phyloP scores from a whole-genome alignment of 805 yeast species.

The Zygosaccharomyces siamensis region DNA sequence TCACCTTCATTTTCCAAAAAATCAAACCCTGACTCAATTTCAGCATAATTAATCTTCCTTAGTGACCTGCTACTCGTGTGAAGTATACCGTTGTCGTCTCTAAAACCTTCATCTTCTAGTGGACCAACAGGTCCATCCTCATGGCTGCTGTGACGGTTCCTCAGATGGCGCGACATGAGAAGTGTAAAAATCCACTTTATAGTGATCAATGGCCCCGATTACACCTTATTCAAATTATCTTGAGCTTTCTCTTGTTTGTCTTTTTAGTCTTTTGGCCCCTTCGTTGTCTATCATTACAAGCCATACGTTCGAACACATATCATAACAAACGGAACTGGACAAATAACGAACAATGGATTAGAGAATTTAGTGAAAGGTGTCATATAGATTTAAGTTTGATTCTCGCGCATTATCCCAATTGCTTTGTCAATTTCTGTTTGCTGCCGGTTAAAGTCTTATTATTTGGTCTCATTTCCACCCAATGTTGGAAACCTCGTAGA shows the following conservation, averaged over 20 bases:
- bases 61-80: conserved; percentile 34
- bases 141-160: conserved; percentile 8
- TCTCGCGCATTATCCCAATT: too few species aligned
- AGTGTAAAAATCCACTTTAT: not conserved
- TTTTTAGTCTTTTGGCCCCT: conserved; percentile 1
- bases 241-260: not conserved
- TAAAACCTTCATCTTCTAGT: conserved; percentile 15
- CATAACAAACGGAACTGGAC: conserved; percentile 2
- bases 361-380: not conserved
- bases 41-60: conserved; percentile 36
- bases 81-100: conserved; percentile 28
- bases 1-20: conserved; percentile 26
- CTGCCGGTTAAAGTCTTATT: too few species aligned
- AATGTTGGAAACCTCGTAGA: too few species aligned
- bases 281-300: not conserved
- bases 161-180: conserved; percentile 16
- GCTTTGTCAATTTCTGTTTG: too few species aligned
- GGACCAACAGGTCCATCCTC: conserved; percentile 15
- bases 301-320: conserved; percentile 1
- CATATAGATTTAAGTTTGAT: too few species aligned
- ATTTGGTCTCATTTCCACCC: too few species aligned
- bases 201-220: not conserved
- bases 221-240: not conserved
- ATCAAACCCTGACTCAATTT: conserved; percentile 33
- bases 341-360: not conserved